Evolutionary conservation across 2,329 filamentous ascomycete species (phyloP), one percentile per base, ranked within the genome.

Genomic region (Phyllosticta citrichinensis): DNA sequence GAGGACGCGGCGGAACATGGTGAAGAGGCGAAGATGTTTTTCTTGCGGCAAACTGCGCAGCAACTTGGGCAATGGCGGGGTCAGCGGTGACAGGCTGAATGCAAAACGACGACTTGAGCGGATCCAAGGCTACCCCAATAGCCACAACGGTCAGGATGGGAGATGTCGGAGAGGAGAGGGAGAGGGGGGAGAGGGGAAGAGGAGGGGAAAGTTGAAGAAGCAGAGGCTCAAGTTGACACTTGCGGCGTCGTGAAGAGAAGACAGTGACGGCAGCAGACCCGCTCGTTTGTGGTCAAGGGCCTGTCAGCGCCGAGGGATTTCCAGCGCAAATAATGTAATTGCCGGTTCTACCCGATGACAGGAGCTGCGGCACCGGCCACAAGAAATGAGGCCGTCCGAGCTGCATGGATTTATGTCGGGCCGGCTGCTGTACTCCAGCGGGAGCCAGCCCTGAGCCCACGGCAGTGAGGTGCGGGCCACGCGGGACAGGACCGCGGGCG

Each of bases 1-100:
- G 60, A 61, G 60, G 55, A 61, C 55, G 60, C 60, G 60, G 24
- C 60, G 60, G 54, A 61, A 57, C 30, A 55, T 24, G 19, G 56
- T 20, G 55, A 52, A 40, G 58, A 12, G 54, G 55, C 22, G 10
- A 55, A 25, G 12, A 55, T 14, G 25, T 35, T 14, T 60, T 14
- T 60, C 20, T 51, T 9, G 11, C 30, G 52, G 52, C 51, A 35
- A 47, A 5, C 24, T 50, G 58, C 35, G 19, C 50, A 25, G 51
- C 19, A 52, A 52, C 19, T 24, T 52, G 51, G 19, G 17, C 19
- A 6, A 24, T 20, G 47, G 17, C 19, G n/a, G 40, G 17, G 54
- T 8, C 27, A 40, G 11, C 5, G 11, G 33, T 12, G 33, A 14
- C 14, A 17, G 33, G 33, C 14, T 40, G 33, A 17, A 11, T 14